Conservation (phyloP, 2,329 filamentous ascomycete genomes). For the Clonostachys rosea region DNA sequence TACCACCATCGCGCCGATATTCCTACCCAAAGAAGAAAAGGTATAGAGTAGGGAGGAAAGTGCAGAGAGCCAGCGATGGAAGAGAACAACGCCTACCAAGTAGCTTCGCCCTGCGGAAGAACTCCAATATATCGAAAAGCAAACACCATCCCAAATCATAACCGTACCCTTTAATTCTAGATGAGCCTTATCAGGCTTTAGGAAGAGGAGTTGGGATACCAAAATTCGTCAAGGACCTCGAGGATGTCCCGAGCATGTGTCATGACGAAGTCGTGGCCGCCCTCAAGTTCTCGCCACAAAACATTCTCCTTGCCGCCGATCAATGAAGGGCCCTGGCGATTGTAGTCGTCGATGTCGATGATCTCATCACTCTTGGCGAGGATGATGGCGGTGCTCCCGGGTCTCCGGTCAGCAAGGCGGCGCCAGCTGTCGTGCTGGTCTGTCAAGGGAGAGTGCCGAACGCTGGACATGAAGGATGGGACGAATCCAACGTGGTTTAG, state of each 20-base stretch:
- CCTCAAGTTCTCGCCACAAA: slow-evolving; percentile 44
- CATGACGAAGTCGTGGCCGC: slow-evolving; percentile 60
- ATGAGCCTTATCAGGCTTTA: too few relatives aligned
- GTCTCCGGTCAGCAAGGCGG: slow-evolving; percentile 32
- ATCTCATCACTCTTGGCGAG: slow-evolving; percentile 47
- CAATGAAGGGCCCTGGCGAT: slow-evolving; percentile 41
- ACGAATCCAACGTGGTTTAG: slow-evolving; percentile 52
- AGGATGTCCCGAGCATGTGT: slow-evolving; percentile 42
- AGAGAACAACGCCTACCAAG: too few relatives aligned
- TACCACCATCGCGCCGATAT: too few relatives aligned
- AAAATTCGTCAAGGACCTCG: slow-evolving; percentile 40
- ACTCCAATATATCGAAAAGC: too few relatives aligned
- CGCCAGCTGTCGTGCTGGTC: slow-evolving; percentile 47
- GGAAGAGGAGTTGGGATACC: slow-evolving; percentile 17
- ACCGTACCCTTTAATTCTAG: too few relatives aligned
- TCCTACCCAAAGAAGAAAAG: too few relatives aligned
- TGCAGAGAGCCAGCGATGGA: too few relatives aligned
- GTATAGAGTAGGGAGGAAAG: too few relatives aligned
- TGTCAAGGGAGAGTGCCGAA: slow-evolving; percentile 48
- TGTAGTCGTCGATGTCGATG: slow-evolving; percentile 45
- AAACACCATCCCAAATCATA: too few relatives aligned
- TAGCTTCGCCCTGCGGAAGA: too few relatives aligned
- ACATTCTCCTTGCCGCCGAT: slow-evolving; percentile 44
- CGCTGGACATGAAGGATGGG: slow-evolving; percentile 53
- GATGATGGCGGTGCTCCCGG: slow-evolving; percentile 43